Evolutionary conservation across 2,329 filamentous ascomycete genomes (phyloP).

Genomic region (Calonectria hongkongensis): DNA sequence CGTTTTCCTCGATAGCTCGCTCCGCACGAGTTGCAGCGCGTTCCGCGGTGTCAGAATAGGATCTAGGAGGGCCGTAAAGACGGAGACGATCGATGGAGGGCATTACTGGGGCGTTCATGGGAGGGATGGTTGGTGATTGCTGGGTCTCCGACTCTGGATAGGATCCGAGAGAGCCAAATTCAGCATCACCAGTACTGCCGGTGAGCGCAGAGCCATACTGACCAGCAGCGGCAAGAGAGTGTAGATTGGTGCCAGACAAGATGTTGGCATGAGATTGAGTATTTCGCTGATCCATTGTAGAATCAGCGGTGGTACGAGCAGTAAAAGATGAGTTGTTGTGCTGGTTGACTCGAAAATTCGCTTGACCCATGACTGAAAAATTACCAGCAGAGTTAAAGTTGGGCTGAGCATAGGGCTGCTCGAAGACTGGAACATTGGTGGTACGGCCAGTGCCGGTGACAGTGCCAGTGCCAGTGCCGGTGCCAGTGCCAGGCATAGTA

Average conservation of each 20-base stretch:
- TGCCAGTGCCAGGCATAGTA: background rate
- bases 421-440: background rate
- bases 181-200: background rate
- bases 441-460: background rate
- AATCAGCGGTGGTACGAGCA: background rate
- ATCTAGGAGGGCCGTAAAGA: background rate
- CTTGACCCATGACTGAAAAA: background rate
- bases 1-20: background rate
- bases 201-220: background rate
- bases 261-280: background rate
- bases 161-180: background rate
- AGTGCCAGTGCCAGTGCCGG: too few species aligned
- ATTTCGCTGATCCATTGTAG: background rate
- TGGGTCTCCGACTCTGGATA: background rate
- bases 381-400: too few species aligned
- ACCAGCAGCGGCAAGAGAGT: background rate
- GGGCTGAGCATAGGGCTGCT: background rate
- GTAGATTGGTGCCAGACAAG: background rate
- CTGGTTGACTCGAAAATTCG: background rate
- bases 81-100: background rate
- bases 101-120: background rate
- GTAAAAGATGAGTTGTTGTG: background rate
- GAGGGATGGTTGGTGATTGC: background rate
- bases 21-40: slow-evolving; percentile 18
- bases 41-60: slow-evolving; percentile 18